Base-by-base conservation (phyloP, 2,329 filamentous ascomycete species). In the Aureobasidium sp. region DNA sequence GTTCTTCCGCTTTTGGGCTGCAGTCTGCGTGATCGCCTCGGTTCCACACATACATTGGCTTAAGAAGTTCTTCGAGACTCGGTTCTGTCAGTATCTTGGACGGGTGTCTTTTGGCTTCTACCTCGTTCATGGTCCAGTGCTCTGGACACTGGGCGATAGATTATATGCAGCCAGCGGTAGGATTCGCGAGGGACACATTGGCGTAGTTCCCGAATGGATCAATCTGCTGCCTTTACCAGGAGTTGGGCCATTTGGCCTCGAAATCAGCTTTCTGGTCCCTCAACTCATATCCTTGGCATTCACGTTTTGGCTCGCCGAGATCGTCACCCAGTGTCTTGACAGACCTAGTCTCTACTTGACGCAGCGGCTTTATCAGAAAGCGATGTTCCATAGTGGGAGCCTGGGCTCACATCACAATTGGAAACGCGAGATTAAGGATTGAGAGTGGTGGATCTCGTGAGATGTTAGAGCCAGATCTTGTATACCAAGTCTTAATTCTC, bases 1-100 rank as follows among this genome's bases (percentile, higher is more conserved):
- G 54, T 87, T 87, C 72, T 88, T 80, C 69, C 77, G 88, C 2
- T 85, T 85, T 68, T 83, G 79, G 74, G 84, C 83, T 0, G 78
- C 84, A 1, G 74, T 76, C 19, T 77, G 84, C 53, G 68, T 85
- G 0, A 78, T 88, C 0, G 75, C 79, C 0, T 76, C 79, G 0
- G 73, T 82, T 2, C 80, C 82, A 7, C 80, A 80, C 11, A 77
- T 87, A 17, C 66, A 72, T 7, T 81, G 78, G 78, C 73, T 86
- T 12, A 80, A 78, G 69, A 62, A 69, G 1, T 81, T 85, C 66
- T 85, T 86, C 65, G 83, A 84, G 68, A 74, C 73, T 0, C 73
- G 73, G 9, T 78, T 83, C 65, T 81, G 79, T 64, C 84, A 85
- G 67, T 85, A 84, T 63, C 75, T 86, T 4, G 84, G 84, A 0